Evolutionary conservation across 176 grass and related monocot genomes (phyloP).

Genomic region (Sorghum bicolor): DNA sequence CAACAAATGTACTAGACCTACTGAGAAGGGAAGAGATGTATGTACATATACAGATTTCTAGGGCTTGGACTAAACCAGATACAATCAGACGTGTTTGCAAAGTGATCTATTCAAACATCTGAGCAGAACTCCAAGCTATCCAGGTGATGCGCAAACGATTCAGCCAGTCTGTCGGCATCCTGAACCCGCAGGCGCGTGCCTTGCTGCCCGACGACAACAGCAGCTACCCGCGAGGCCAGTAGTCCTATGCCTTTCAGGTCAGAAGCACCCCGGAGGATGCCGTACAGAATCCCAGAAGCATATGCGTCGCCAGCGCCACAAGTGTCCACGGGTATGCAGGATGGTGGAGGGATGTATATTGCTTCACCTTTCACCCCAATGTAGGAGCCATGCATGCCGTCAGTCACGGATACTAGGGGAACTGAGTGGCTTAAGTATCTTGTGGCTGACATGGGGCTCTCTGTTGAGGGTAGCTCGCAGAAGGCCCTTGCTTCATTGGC

Average conservation of each 20-base stretch:
- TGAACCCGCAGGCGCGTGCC: conserved; percentile 73
- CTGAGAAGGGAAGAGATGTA: conserved; percentile 11
- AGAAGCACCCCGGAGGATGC: conserved; percentile 69
- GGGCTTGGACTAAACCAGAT: neutral
- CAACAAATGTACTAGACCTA: conserved; percentile 30
- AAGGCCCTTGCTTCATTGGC: conserved; percentile 70
- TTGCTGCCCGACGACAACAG: conserved; percentile 81
- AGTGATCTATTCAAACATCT: conserved; percentile 53
- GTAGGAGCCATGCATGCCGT: conserved; percentile 73
- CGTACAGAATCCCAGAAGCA: conserved; percentile 79
- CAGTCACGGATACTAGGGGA: conserved; percentile 78
- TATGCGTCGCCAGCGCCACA: conserved; percentile 94
- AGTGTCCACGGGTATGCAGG: conserved; percentile 67
- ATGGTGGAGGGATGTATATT: conserved; percentile 77
- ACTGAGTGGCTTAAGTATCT: conserved; percentile 76
- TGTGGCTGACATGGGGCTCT: conserved; percentile 57
- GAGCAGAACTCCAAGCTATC: conserved; percentile 57
- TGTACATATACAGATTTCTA: conserved; percentile 22
- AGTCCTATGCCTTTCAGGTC: conserved; percentile 77
- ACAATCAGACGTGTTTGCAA: conserved; percentile 42
- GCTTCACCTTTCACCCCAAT: conserved; percentile 84
- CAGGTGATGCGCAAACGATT: conserved; percentile 61
- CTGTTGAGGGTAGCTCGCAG: conserved; percentile 51
- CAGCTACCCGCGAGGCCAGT: conserved; percentile 73
- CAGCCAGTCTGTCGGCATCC: conserved; percentile 60